Evolutionary conservation across 2,329 filamentous ascomycete genomes (phyloP).

Genomic region (Pyricularia sp.): DNA sequence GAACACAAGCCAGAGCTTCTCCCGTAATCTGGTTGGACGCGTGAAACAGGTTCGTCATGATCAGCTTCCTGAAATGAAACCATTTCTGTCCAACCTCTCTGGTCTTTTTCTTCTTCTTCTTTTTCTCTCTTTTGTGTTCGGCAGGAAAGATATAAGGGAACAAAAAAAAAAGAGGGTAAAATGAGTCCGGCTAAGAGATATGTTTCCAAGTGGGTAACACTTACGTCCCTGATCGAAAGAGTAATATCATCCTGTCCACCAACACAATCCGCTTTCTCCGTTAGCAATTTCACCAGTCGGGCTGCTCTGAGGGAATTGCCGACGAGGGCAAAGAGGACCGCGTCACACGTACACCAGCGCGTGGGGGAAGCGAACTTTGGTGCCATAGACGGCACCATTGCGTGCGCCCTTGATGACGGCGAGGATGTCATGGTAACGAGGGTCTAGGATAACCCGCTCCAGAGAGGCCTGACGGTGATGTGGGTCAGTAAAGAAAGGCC

Average conservation of each 20-base stretch:
- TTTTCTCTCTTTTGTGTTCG: neutral
- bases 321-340: neutral
- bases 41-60: neutral
- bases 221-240: slow-evolving; percentile 84
- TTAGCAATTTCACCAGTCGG: neutral
- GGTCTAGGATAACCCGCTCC: slow-evolving; percentile 69
- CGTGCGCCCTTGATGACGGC: slow-evolving; percentile 83
- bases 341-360: slow-evolving; percentile 55
- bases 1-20: slow-evolving; percentile 67
- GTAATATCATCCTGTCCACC: slow-evolving; percentile 68
- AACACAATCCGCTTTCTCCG: slow-evolving; percentile 3
- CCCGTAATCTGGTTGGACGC: slow-evolving; percentile 37
- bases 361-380: slow-evolving; percentile 96
- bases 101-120: neutral
- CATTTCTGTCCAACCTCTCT: neutral
- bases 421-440: slow-evolving; percentile 72
- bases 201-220: neutral
- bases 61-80: neutral
- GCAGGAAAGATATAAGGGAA: neutral
- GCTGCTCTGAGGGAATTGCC: neutral
- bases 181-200: slow-evolving; percentile 14
- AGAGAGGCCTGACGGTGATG: slow-evolving; percentile 45
- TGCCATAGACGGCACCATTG: slow-evolving; percentile 93
- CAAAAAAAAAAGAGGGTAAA: slow-evolving; percentile 11
- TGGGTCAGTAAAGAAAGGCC: neutral